Evolutionary conservation across 164 flowering plant genomes (phyloP).

Genomic region (Vitis riparia): DNA sequence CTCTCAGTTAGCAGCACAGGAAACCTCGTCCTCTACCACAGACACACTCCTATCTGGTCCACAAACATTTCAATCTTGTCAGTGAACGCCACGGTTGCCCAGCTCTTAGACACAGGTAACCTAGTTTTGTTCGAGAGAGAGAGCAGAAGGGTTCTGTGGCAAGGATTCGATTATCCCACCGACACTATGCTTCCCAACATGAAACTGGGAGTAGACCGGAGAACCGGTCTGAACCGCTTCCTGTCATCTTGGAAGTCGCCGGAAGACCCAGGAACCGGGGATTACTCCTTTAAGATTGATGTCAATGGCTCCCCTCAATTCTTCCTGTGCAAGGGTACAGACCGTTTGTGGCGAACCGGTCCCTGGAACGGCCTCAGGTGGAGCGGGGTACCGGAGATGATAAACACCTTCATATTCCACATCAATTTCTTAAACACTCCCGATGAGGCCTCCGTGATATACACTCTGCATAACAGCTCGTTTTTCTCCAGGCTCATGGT

Average conservation of each 20-base stretch:
- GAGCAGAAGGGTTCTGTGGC: slow-evolving; percentile 28
- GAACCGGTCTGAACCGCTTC: slow-evolving; percentile 28
- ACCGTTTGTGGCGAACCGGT: slow-evolving; percentile 30
- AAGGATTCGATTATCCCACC: slow-evolving; percentile 53
- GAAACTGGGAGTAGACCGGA: slow-evolving; percentile 35
- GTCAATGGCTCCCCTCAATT: slow-evolving; percentile 31
- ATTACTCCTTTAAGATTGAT: slow-evolving; percentile 20
- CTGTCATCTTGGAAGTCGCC: slow-evolving; percentile 44
- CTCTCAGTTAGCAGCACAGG: slow-evolving; percentile 20
- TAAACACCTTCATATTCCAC: slow-evolving; percentile 5
- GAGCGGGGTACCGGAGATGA: slow-evolving; percentile 35
- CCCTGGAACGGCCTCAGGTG: slow-evolving; percentile 41
- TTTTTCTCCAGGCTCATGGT: slow-evolving; percentile 17
- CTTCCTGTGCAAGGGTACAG: slow-evolving; percentile 16
- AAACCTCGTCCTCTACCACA: slow-evolving; percentile 18
- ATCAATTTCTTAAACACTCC: slow-evolving; percentile 13
- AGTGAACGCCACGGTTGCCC: slow-evolving; percentile 1
- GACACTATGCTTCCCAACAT: slow-evolving; percentile 33
- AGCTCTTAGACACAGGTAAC: slow-evolving; percentile 44
- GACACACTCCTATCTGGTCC: slow-evolving; percentile 32
- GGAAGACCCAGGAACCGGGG: slow-evolving; percentile 44
- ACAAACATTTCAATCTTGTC: slow-evolving; percentile 20
- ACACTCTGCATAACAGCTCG: background rate
- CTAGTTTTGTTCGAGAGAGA: slow-evolving; percentile 20
- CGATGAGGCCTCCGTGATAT: slow-evolving; percentile 14